A percentile compares a stretch with the other conserved stretches of the same genome.
phyloP scores from a whole-genome alignment of 805 yeast species.

The Saccharomycopsis olivae region DNA sequence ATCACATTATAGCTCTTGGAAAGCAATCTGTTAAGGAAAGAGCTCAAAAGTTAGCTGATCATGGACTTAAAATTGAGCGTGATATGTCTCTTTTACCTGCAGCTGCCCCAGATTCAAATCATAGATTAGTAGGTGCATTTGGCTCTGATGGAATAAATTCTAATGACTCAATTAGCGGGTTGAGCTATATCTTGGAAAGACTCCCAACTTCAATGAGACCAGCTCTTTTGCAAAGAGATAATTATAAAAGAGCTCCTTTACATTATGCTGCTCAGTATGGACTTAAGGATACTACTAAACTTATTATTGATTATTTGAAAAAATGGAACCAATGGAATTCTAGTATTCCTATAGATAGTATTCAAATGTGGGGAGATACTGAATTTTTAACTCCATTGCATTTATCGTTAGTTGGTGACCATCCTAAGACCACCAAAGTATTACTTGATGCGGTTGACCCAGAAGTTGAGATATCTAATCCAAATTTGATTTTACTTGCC shows the following conservation, averaged over 20 bases:
- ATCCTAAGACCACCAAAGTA: conserved; percentile 61
- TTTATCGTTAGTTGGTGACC: conserved; percentile 71
- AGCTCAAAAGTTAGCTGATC: not conserved
- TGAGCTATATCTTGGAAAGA: conserved; percentile 46
- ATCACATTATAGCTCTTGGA: conserved; percentile 69
- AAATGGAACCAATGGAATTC: conserved; percentile 51
- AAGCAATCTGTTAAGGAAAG: conserved; percentile 31
- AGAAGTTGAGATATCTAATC: conserved; percentile 33
- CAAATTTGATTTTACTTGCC: conserved; percentile 51
- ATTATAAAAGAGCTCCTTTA: conserved; percentile 71
- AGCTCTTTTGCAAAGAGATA: conserved; percentile 57
- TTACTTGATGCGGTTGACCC: conserved; percentile 38
- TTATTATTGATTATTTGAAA: conserved; percentile 44
- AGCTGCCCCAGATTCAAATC: conserved; percentile 40
- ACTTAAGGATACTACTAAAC: conserved; percentile 46
- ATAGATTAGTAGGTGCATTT: conserved; percentile 40
- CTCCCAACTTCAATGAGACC: conserved; percentile 44
- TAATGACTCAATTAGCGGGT: conserved; percentile 46
- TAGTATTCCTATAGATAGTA: conserved; percentile 43
- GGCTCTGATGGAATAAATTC: conserved; percentile 57
- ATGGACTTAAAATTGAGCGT: conserved; percentile 12
- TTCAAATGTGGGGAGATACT: conserved; percentile 51
- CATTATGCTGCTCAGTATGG: conserved; percentile 90
- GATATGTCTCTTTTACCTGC: conserved; percentile 29
- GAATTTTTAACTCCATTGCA: conserved; percentile 78